Conservation (phyloP, 306 rosid genomes). For the Gynostemma pentaphyllum region DNA sequence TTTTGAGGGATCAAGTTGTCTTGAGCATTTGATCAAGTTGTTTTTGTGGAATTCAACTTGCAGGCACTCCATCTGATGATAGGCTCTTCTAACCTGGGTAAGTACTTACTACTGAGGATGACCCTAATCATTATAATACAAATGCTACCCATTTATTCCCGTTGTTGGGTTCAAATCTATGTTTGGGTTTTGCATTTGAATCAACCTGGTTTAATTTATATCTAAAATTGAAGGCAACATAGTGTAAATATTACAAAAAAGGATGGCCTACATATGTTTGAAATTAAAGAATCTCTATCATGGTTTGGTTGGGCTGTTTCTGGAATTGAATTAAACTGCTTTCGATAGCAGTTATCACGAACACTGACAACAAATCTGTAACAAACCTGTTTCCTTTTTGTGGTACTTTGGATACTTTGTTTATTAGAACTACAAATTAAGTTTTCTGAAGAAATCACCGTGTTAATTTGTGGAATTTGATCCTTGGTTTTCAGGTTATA, state of each 20-base stretch:
- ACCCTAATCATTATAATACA: background rate
- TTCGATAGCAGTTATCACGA: background rate
- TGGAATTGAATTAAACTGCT: background rate
- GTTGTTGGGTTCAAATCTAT: background rate
- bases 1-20: too few relatives aligned
- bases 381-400: background rate
- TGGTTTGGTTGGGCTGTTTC: background rate
- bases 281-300: background rate
- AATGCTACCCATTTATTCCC: background rate
- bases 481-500: conserved; percentile 40
- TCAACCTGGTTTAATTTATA: conserved; percentile 10
- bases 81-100: conserved; percentile 59
- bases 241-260: background rate
- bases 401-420: background rate
- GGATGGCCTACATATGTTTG: background rate
- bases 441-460: background rate
- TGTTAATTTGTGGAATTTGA: conserved; percentile 9
- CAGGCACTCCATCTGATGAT: conserved; percentile 66
- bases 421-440: background rate
- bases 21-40: too few relatives aligned
- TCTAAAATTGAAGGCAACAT: background rate
- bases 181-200: background rate
- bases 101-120: conserved; percentile 3
- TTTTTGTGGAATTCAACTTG: conserved; percentile 17
- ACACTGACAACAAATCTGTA: too few relatives aligned